Evolutionary conservation across 73 alveolate genomes (phyloP), one percentile per base, ranked within the genome.

Genomic region (Paramecium sonneborni): DNA sequence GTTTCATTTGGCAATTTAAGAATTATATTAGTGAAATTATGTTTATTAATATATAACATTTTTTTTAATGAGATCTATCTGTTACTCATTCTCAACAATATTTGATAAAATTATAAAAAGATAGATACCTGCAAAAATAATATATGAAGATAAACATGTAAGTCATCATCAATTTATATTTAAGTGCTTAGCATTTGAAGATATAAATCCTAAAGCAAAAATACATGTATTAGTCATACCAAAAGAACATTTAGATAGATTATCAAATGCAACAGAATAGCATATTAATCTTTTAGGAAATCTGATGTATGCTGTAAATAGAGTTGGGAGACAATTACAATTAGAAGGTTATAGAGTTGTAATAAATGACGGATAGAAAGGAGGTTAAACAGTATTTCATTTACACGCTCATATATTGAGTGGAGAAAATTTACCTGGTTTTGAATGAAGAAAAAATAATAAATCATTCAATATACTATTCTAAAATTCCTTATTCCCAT

Each of bases 151-250:
- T 70, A 82, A 88, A 28, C 38, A 43, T 24, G 94, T 88, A 88
- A 44, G 23, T n/a, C n/a, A n/a, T n/a, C 0, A 15, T 20, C 7
- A 1, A 4, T 43, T 6, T 32, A 39, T 28, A 30, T 57, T 28
- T 21, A 94, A 96, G 96, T 95, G 96, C 26, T 88, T 96, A 86
- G 98, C 99, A 5, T 96, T 97, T 93, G 93, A 97, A 92, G 99
- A 97, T 93, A 95, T 97, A 3, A 69, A 88, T 37, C n/a, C 99
- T 1, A 94, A 89, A 72, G 98, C 99, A 23, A 95, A 96, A 44
- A 95, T 93, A 62, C 99, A 97, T 85, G 93, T 97, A 76, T 93
- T 97, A 26, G 96, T 97, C 5, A 96, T 97, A 32, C 99, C 99
- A 57, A 97, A 97, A 93, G 94, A 95, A 34, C 98, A 98, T 23